These are phyloP conservation scores for Terfezia boudieri DNA, from an alignment of 495 filamentous ascomycete genomes.

Conservation along the genomic window DNA sequence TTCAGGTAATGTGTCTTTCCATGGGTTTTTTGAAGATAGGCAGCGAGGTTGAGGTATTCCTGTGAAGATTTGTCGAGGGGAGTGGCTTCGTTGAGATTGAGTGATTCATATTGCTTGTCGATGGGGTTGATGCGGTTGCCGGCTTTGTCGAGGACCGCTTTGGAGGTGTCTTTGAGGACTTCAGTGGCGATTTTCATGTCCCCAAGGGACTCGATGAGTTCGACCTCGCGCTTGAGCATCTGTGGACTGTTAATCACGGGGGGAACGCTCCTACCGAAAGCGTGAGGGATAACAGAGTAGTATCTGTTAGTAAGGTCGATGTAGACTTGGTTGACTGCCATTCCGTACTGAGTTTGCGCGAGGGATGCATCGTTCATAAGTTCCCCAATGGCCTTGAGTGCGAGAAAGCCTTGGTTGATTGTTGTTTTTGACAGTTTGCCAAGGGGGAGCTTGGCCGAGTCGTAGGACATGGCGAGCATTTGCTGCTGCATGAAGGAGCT, in stretches of 20 bases:
- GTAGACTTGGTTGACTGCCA: slow-evolving; percentile 21
- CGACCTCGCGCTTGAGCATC: slow-evolving; percentile 48
- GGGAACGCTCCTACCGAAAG: slow-evolving; percentile 50
- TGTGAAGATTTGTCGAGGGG: slow-evolving; percentile 31
- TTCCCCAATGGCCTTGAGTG: slow-evolving; percentile 48
- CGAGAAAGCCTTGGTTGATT: slow-evolving; percentile 44
- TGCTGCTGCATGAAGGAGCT: slow-evolving; percentile 19
- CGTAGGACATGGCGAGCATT: slow-evolving; percentile 50
- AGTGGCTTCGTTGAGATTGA: slow-evolving; percentile 56
- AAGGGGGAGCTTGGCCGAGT: slow-evolving; percentile 54
- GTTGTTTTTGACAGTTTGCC: slow-evolving; percentile 64
- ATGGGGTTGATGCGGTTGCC: slow-evolving; percentile 30
- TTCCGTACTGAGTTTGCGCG: slow-evolving; percentile 26
- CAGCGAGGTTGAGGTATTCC: slow-evolving; percentile 41
- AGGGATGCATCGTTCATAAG: slow-evolving; percentile 29
- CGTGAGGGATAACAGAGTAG: slow-evolving; percentile 63
- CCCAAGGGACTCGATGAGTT: slow-evolving; percentile 49
- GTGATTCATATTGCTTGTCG: slow-evolving; percentile 45
- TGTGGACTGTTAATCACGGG: slow-evolving; percentile 33
- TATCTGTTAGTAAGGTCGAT: slow-evolving; percentile 48
- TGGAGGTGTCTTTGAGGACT: slow-evolving; percentile 45
- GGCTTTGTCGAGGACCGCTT: slow-evolving; percentile 23
- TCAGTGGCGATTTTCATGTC: slow-evolving; percentile 63
- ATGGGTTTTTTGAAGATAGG: slow-evolving; percentile 42
- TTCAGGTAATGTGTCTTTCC: slow-evolving; percentile 35